Base-by-base conservation (phyloP, 768 basidiomycete genomes). In the Agaricus sinodeliciosus region DNA sequence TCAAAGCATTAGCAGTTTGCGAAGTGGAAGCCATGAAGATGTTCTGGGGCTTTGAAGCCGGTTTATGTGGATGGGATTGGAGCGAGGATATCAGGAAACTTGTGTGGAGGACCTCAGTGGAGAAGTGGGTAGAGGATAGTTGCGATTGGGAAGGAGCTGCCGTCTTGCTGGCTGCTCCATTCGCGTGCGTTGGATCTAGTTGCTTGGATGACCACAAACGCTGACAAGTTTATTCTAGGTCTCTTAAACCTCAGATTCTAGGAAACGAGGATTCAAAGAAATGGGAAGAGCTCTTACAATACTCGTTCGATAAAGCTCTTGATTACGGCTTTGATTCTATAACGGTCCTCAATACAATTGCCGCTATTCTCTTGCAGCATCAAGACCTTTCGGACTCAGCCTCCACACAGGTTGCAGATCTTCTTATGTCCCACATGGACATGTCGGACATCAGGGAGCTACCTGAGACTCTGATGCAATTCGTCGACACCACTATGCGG, bases 201-300 rank as follows among this genome's bases (percentile, higher is more conserved):
- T 45, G 9, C 25, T 22, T 43, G 16, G 4, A 15, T 22, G 15
- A 15, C 9, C 15, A 15, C 18, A 11, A 25, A 13, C 15, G 22
- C 25, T 60, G 55, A 58, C 26, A 27, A 43, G 55, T 58, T 51
- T 31, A 15, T 13, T 36, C 36, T 51, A 45, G 44, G 15, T 49
- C 18, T 3, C 39, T 34, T 15, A 22, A n/a, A 31, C 22, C 55
- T 51, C 35, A 59, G 9, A 41, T 54, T n/a, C 35, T 50, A 27
- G 49, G 48, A 9, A 55, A 39, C 25, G 78, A 80, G 9, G 85
- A 87, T 31, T 72, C 78, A 25, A 67, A 69, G 3, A 60, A 65
- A 18, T 91, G 88, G 88, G 80, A 85, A 48, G 64, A 70, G 2
- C 70, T 86, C 56, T 69, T 88, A 16, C 68, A 67, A 9, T 69